phyloP scores from a whole-genome alignment of 2,329 filamentous ascomycete species.

The Xylaria sp. region DNA sequence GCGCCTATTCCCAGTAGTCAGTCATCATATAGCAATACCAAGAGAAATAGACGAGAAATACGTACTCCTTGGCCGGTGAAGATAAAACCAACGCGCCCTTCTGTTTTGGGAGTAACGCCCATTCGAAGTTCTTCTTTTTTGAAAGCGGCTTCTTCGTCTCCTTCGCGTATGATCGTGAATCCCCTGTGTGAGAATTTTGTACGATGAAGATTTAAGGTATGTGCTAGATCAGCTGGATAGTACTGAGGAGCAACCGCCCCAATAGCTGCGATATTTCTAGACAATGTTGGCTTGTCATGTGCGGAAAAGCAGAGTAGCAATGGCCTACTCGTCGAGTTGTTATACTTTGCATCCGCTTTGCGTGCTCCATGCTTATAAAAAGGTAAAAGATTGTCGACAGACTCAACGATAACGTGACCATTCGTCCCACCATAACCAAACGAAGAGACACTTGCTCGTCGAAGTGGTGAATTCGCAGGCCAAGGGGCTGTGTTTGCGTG shows the following conservation, averaged over 20 bases:
- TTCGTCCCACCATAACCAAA: slow-evolving; percentile 43
- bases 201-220: slow-evolving; percentile 40
- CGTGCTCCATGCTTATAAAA: slow-evolving; percentile 37
- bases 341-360: slow-evolving; percentile 29
- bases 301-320: slow-evolving; percentile 41
- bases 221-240: slow-evolving; percentile 36
- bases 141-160: slow-evolving; percentile 27
- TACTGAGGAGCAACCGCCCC: slow-evolving; percentile 36
- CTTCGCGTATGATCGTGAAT: slow-evolving; percentile 32
- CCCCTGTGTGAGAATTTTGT: slow-evolving; percentile 29
- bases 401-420: slow-evolving; percentile 36
- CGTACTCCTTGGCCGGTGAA: slow-evolving; percentile 48
- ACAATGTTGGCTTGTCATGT: slow-evolving; percentile 40
- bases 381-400: slow-evolving; percentile 36
- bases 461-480: slow-evolving; percentile 35
- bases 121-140: slow-evolving; percentile 10
- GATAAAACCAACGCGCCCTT: slow-evolving; percentile 31
- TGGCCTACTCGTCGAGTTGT: slow-evolving; percentile 31
- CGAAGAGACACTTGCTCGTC: slow-evolving; percentile 39
- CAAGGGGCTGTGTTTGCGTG: slow-evolving; percentile 36
- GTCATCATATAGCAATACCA: background rate
- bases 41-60: background rate
- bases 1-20: slow-evolving; percentile 35
- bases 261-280: slow-evolving; percentile 40
- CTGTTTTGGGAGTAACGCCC: slow-evolving; percentile 18